phyloP scores from a whole-genome alignment of 805 yeast species.

The Wickerhamomyces queroliae region DNA sequence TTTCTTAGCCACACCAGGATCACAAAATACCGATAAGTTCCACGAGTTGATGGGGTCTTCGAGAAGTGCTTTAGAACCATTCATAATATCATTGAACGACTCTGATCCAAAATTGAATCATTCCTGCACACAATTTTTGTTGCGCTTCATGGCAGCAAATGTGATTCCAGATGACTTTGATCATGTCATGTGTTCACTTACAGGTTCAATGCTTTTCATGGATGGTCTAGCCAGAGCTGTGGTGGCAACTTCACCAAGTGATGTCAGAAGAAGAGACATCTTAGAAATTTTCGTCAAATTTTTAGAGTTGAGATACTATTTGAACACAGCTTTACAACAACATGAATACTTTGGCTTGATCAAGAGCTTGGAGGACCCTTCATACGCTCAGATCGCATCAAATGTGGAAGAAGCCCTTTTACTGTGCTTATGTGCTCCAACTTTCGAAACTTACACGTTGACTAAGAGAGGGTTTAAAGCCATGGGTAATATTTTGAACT shows the following conservation, averaged over 20 bases:
- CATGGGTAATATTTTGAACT: constrained; percentile 19
- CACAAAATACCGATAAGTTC: constrained; percentile 4
- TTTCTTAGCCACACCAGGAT: constrained; percentile 9
- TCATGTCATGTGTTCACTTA: constrained; percentile 28
- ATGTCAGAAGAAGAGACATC: constrained; percentile 26
- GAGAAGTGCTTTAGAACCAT: constrained; percentile 24
- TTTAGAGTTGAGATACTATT: constrained; percentile 29
- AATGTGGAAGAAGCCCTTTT: constrained; percentile 46
- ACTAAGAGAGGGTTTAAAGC: constrained; percentile 36
- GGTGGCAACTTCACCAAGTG: constrained; percentile 24
- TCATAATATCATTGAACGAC: constrained; percentile 33
- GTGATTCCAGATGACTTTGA: constrained; percentile 24
- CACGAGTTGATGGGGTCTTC: constrained; percentile 1
- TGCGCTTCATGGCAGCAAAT: constrained; percentile 24
- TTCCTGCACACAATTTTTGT: constrained; percentile 30
- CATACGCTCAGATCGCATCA: constrained; percentile 29
- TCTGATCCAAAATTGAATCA: constrained; percentile 27
- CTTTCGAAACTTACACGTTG: constrained; percentile 41
- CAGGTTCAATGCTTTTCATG: constrained; percentile 33
- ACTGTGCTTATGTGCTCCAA: constrained; percentile 45
- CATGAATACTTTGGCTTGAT: constrained; percentile 19
- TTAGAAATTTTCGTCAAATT: constrained; percentile 34
- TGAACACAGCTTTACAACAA: constrained; percentile 23
- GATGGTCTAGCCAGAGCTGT: constrained; percentile 31
- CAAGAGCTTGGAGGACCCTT: constrained; percentile 18